Base-by-base conservation (phyloP, 331 rosid genomes). In the Acacia pycnantha region DNA sequence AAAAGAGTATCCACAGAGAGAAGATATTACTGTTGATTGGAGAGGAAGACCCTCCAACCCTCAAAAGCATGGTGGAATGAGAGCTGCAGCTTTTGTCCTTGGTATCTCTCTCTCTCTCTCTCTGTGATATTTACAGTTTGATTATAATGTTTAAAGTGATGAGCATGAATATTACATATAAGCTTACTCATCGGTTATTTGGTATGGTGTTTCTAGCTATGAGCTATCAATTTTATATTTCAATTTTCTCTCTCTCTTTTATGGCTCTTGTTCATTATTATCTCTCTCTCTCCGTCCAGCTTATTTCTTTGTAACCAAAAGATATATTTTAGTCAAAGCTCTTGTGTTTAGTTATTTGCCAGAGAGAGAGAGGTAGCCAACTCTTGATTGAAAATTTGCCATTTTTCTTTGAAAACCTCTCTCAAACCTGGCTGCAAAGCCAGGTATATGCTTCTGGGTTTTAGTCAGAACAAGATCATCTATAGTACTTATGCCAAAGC, bases 1-100 rank as follows among this genome's bases (percentile, higher is more conserved):
- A 73, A 72, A 41, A 4, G 75, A 82, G 56, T 41, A 51, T 65
- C 54, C 76, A 67, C 84, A 84, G 74, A 82, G 70, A 59, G 91
- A 83, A 35, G 78, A 84, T 26, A 44, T 59, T 41, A 84, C 91
- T 41, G 87, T 95, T 16, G 98, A 95, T 64, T 93, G 98, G 98
- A 92, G 98, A 86, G 98, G 98, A 48, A 87, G 90, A 88, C 93
- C 96, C 67, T 93, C 98, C 77, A 80, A 87, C 58, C 86, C 97
- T 26, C 26, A 66, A 66, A 84, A 83, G 53, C 97, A 95, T 48
- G 98, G 98, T 35, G 98, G 97, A 51, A 86, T 88, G 85, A 77
- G 81, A 79, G 92, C 98, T 11, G 98, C 98, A 56, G 78, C 88
- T 58, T 95, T 95, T 74, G 86, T 93, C 81, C 98, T 95, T 33